These are phyloP conservation scores for Diplodia mutila DNA, from an alignment of 2,329 filamentous ascomycete species.

Conservation along the genomic window DNA sequence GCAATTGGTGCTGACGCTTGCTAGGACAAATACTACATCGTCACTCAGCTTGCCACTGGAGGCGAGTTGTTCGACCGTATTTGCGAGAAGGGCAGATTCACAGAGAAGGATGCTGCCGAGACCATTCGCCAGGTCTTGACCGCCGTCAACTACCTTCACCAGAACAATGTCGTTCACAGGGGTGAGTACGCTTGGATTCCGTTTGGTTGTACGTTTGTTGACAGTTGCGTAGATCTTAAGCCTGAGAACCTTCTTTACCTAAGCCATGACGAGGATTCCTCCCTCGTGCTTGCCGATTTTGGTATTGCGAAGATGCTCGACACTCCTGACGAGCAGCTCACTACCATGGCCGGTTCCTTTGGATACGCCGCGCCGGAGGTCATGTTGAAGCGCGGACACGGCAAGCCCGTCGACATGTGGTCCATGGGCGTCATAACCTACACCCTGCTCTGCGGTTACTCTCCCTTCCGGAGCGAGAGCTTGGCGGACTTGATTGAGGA, in stretches of 20 bases:
- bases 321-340: constrained; percentile 85
- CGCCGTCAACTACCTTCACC: constrained; percentile 92
- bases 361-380: constrained; percentile 97
- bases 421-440: constrained; percentile 98
- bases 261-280: constrained; percentile 74
- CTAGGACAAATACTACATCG: constrained; percentile 99
- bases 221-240: constrained; percentile 74
- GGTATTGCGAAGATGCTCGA: constrained; percentile 99
- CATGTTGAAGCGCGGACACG: constrained; percentile 96
- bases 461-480: constrained; percentile 94
- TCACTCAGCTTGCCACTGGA: constrained; percentile 92
- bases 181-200: constrained; percentile 56
- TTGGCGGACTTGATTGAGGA: constrained; percentile 92
- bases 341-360: constrained; percentile 98
- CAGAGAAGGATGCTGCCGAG: constrained; percentile 94
- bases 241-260: constrained; percentile 97
- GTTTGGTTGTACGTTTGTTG: constrained; percentile 28
- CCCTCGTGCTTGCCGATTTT: constrained; percentile 93
- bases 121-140: constrained; percentile 93
- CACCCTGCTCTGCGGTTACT: constrained; percentile 96
- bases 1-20: constrained; percentile 5
- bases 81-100: constrained; percentile 97
- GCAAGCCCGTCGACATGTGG: constrained; percentile 99
- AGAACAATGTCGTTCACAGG: constrained; percentile 94
- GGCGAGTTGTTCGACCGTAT: constrained; percentile 98